These are phyloP conservation scores for sorghum (Sorghum bicolor) DNA, from an alignment of 176 grass and related monocot genomes.

Conservation along the genomic window Sorghum_bicolor_NCBIv3 NC_012873.2:6379501-6380000, in stretches of 20 bases:
- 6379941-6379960: background rate
- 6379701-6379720: background rate
- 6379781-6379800: background rate
- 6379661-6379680: background rate
- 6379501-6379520: conserved; percentile 95
- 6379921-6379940: background rate
- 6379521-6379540: conserved; percentile 87
- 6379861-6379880: background rate
- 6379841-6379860: background rate
- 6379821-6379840: background rate
- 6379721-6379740: background rate
- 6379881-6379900: background rate
- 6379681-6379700: background rate
- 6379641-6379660: conserved; percentile 8
- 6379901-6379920: background rate
- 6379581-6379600: conserved; percentile 96
- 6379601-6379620: conserved; percentile 97
- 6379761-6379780: background rate
- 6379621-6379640: conserved; percentile 86
- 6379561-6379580: conserved; percentile 96
- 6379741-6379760: conserved; percentile 15
- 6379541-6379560: conserved; percentile 97
- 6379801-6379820: background rate
- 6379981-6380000: background rate
- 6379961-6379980: background rate